phyloP scores from a whole-genome alignment of 805 yeast species.

The Candida khao-thaluensis region DNA sequence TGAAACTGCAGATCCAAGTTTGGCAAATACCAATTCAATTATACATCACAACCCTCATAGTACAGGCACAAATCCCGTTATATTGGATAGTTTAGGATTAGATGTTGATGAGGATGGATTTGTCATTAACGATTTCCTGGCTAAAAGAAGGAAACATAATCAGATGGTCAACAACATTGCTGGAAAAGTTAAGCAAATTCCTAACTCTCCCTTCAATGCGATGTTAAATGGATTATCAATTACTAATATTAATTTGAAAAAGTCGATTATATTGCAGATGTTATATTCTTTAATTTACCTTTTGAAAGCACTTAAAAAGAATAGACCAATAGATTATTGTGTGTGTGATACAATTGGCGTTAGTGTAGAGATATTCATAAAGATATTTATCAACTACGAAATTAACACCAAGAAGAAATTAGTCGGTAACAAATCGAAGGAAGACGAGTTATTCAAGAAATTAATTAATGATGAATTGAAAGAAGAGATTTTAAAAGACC shows the following conservation, averaged over 20 bases:
- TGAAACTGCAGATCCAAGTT: slow-evolving; percentile 8
- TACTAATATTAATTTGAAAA: slow-evolving; percentile 43
- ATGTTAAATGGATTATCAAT: slow-evolving; percentile 44
- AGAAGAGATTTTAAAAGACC: slow-evolving; percentile 36
- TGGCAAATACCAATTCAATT: slow-evolving; percentile 7
- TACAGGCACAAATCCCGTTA: slow-evolving; percentile 21
- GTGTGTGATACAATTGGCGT: slow-evolving; percentile 19
- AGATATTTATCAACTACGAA: slow-evolving; percentile 39
- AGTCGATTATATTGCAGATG: slow-evolving; percentile 43
- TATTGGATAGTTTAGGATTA: slow-evolving; percentile 38
- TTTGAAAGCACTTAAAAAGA: slow-evolving; percentile 33
- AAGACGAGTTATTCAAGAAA: slow-evolving; percentile 37
- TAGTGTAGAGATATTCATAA: slow-evolving; percentile 34
- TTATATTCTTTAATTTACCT: slow-evolving; percentile 40
- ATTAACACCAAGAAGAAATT: slow-evolving; percentile 21
- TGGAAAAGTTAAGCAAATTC: slow-evolving; percentile 26
- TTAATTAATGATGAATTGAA: slow-evolving; percentile 39
- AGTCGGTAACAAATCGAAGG: slow-evolving; percentile 22
- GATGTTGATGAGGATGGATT: slow-evolving; percentile 47
- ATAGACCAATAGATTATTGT: slow-evolving; percentile 16
- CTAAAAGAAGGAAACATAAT: slow-evolving; percentile 28
- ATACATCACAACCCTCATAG: slow-evolving; percentile 20
- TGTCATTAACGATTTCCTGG: slow-evolving; percentile 44
- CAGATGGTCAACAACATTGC: slow-evolving; percentile 8
- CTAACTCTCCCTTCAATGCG: slow-evolving; percentile 39